Base-by-base conservation (phyloP, 2,329 filamentous ascomycete genomes). In the Epichloe gansuensis region DNA sequence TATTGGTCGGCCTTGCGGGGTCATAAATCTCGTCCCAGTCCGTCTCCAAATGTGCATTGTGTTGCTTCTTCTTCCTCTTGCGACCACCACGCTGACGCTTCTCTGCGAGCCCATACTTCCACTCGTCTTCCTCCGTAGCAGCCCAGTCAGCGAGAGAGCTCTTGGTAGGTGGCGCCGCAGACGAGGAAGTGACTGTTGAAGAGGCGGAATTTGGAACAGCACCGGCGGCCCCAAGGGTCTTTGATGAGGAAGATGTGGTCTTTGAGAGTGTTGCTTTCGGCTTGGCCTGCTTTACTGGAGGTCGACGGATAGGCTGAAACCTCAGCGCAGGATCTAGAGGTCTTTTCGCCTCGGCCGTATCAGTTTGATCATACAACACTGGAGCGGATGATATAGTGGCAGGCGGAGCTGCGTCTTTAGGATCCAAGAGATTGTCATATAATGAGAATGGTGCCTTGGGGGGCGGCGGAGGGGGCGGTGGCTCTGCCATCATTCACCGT, bases 11-110 rank as follows among this genome's bases (percentile, higher is more conserved):
- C 40, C 86, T 74, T 11, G 84, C 74, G 1, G 89, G 87, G 61
- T 95, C 90, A 65, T 95, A 96, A 25, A 93, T 79, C 64, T 94
- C 89, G 64, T 95, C 86, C 89, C 89, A 96, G 63, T 95, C 84
- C n/a, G 78, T 81, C 64, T 81, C 77, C 5, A 49, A 76, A 70
- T 34, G 76, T 13, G 67, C 46, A 74, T 80, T 73, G 57, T 78
- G 75, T 54, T 81, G 77, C 60, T 80, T 78, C 66, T 83, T 84
- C 74, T 87, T 87, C 68, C 85, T 84, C 68, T 86, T 89, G 54
- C 87, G 82, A 42, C 87, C 86, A 52, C 87, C 87, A 48, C 87
- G 81, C 63, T 86, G 81, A 52, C 82, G 78, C 68, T 87, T 86
- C 61, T 85, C 78, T 21, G 68, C 72, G 44, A 67, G 60, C 27